Evolutionary conservation across 1,284 basidiomycete genomes (phyloP).

Genomic region (Veloboletus limbatus): DNA sequence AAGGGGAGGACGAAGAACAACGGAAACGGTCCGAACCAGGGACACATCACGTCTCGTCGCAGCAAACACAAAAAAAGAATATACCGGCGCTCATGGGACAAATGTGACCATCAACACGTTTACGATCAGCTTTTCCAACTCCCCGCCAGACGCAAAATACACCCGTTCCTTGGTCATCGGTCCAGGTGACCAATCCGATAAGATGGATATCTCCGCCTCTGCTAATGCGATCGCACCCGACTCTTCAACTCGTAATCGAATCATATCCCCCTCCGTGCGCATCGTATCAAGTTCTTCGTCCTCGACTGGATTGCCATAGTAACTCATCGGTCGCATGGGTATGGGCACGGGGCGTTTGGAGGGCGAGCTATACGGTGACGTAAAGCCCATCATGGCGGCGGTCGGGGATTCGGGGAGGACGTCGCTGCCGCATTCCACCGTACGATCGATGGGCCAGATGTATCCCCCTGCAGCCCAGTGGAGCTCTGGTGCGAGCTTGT

Average conservation of each 20-base stretch:
- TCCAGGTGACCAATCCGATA: slow-evolving; percentile 53
- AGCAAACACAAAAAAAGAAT: no score
- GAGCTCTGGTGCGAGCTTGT: slow-evolving; percentile 69
- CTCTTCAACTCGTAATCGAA: slow-evolving; percentile 57
- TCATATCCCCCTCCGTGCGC: slow-evolving; percentile 38
- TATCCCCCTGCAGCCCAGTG: slow-evolving; percentile 79
- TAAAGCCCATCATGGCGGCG: slow-evolving; percentile 31
- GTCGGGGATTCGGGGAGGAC: slow-evolving; percentile 37
- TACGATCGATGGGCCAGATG: slow-evolving; percentile 71
- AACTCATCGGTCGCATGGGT: slow-evolving; percentile 42
- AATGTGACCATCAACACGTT: slow-evolving; percentile 69
- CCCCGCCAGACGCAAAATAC: slow-evolving; percentile 61
- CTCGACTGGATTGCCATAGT: slow-evolving; percentile 38
- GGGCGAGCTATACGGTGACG: slow-evolving; percentile 33
- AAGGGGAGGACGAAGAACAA: no score
- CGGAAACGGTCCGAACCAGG: no score
- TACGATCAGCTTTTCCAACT: slow-evolving; percentile 69
- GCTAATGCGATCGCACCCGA: slow-evolving; percentile 64
- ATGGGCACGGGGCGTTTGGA: slow-evolving; percentile 27
- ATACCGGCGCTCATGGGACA: slow-evolving; percentile 43
- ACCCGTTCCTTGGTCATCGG: slow-evolving; percentile 65
- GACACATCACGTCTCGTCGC: no score
- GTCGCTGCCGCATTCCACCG: slow-evolving; percentile 59
- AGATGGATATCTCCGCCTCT: slow-evolving; percentile 59
- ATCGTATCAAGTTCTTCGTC: slow-evolving; percentile 36